Evolutionary conservation across 2,329 filamentous ascomycete genomes (phyloP).

Genomic region (Talaromyces marneffei): DNA sequence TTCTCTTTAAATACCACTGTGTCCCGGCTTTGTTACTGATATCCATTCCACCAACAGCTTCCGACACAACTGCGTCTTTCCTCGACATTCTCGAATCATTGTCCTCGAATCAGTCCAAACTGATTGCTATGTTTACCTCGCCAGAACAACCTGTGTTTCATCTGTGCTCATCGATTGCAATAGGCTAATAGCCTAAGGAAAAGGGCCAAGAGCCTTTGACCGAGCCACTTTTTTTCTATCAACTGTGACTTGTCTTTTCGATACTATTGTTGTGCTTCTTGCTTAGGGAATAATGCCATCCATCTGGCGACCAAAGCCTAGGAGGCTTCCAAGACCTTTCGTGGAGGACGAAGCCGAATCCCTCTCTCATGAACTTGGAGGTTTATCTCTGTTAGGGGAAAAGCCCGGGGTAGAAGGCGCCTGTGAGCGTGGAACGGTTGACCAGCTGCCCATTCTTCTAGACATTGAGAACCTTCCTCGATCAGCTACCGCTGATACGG

Average conservation of each 20-base stretch:
- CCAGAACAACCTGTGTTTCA: conserved; percentile 17
- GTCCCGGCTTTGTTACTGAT: background rate
- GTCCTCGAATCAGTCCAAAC: conserved; percentile 19
- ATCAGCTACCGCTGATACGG: conserved; percentile 16
- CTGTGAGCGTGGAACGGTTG: conserved; percentile 34
- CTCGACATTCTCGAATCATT: background rate
- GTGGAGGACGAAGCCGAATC: conserved; percentile 43
- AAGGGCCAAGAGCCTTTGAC: conserved; percentile 4
- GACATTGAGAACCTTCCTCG: conserved; percentile 23
- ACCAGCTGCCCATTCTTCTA: conserved; percentile 42
- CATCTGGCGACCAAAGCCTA: conserved; percentile 24
- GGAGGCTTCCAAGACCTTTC: conserved; percentile 35
- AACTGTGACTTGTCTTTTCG: background rate
- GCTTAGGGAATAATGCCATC: conserved; percentile 19
- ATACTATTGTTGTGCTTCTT: background rate
- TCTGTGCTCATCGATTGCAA: conserved; percentile 19
- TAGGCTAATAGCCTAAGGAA: conserved; percentile 18
- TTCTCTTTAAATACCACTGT: conserved; percentile 2
- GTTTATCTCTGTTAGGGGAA: conserved; percentile 26
- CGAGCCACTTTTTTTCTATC: background rate
- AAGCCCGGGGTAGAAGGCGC: conserved; percentile 30
- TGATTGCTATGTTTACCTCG: conserved; percentile 21
- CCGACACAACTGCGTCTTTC: background rate
- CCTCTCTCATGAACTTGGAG: conserved; percentile 36
- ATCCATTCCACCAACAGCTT: background rate